Evolutionary conservation across 495 filamentous ascomycete species (phyloP).

Genomic region (Aspergillus carlsbadensis): DNA sequence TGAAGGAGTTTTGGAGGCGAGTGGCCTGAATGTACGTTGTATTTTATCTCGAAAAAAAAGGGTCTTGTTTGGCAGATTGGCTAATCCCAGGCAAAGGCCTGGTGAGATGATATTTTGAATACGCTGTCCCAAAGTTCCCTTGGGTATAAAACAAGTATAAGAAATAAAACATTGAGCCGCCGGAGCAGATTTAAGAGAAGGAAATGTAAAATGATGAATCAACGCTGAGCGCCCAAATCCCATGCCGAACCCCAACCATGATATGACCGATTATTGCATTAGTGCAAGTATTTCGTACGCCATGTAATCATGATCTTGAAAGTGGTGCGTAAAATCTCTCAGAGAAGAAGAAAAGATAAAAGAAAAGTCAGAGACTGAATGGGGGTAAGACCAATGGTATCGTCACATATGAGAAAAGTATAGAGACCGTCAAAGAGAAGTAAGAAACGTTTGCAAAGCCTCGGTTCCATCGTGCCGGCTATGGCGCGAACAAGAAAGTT

Average conservation of each 20-base stretch:
- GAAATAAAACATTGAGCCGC: constrained; percentile 7
- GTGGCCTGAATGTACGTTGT: neutral
- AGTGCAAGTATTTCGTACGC: constrained; percentile 14
- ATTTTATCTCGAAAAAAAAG: no score
- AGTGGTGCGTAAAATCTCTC: neutral
- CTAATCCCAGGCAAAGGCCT: no score
- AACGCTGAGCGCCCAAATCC: constrained; percentile 11
- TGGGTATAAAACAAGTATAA: neutral
- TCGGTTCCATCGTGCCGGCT: neutral
- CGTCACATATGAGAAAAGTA: constrained; percentile 8
- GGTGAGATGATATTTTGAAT: no score
- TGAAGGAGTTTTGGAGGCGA: neutral
- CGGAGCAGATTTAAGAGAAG: constrained; percentile 12
- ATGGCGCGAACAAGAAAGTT: neutral
- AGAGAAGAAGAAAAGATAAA: constrained; percentile 5
- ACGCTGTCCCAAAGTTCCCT: neutral
- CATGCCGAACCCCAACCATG: constrained; percentile 11
- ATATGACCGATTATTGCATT: constrained; percentile 15
- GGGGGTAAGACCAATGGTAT: constrained; percentile 3
- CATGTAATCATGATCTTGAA: constrained; percentile 11
- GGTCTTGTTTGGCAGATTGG: no score
- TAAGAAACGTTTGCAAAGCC: neutral
- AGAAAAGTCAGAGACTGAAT: constrained; percentile 6
- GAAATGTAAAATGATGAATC: constrained; percentile 5
- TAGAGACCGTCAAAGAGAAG: constrained; percentile 8